A percentile compares a stretch with the other conserved stretches of the same genome.
Evolutionary conservation across 1,284 basidiomycete genomes (phyloP).

Genomic region (Macrocybe sp.): DNA sequence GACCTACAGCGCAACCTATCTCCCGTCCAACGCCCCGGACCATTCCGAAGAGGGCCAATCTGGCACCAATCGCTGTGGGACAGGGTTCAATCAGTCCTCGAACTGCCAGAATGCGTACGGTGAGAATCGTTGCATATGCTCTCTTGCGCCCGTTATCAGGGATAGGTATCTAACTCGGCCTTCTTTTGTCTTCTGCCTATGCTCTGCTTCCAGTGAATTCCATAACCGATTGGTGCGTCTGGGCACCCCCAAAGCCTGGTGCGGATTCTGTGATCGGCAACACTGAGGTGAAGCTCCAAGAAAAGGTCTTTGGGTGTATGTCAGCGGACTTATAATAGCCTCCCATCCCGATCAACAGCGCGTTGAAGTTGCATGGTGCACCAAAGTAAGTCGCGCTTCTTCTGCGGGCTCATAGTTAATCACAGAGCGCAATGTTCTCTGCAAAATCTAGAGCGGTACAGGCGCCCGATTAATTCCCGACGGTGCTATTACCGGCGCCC

Average conservation of each 20-base stretch:
- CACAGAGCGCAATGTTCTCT: too few species aligned
- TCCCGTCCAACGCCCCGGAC: constrained; percentile 41
- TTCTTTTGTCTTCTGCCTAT: background rate
- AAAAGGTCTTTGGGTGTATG: background rate
- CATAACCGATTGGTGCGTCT: constrained; percentile 50
- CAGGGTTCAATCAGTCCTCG: constrained; percentile 49
- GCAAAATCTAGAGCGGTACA: constrained; percentile 38
- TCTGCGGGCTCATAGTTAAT: background rate
- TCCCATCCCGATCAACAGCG: constrained; percentile 31
- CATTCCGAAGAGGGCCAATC: constrained; percentile 56
- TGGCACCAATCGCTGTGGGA: constrained; percentile 65
- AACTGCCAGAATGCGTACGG: constrained; percentile 64
- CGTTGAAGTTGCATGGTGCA: constrained; percentile 68
- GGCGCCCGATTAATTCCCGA: constrained; percentile 74
- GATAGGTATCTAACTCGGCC: background rate
- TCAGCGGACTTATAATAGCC: constrained; percentile 7
- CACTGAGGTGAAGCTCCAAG: constrained; percentile 39
- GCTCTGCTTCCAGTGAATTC: constrained; percentile 44
- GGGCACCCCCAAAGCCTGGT: constrained; percentile 52
- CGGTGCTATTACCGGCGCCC: constrained; percentile 69
- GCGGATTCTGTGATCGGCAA: constrained; percentile 48
- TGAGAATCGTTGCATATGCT: constrained; percentile 22
- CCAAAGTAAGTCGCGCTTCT: constrained; percentile 34
- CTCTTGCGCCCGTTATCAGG: background rate
- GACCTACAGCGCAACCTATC: constrained; percentile 39